These are phyloP conservation scores for Ceratopteris richardii DNA, from an alignment of 75 land plant genomes.

Conservation along the genomic window DNA sequence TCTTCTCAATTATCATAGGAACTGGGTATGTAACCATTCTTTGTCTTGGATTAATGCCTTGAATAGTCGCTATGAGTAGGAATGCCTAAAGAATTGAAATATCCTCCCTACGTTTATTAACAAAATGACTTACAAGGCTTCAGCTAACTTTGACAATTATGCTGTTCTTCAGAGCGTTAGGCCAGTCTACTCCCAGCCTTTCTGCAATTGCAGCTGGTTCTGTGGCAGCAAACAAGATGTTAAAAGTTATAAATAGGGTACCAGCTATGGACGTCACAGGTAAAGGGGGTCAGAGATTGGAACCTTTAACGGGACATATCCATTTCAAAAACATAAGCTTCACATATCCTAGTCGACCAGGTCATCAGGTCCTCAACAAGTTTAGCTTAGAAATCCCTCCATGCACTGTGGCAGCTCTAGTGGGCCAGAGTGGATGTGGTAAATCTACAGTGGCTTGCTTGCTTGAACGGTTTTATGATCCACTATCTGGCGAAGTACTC, in stretches of 20 bases:
- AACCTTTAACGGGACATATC: conserved; percentile 78
- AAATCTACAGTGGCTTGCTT: conserved; percentile 90
- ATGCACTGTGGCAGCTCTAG: conserved; percentile 93
- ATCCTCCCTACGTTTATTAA: no score
- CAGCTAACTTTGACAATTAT: no score
- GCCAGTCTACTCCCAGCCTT: no score
- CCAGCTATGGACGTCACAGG: conserved; percentile 88
- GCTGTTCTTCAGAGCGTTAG: no score
- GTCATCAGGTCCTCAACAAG: conserved; percentile 66
- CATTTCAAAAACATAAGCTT: conserved; percentile 86
- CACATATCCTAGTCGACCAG: conserved; percentile 86
- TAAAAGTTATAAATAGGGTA: no score
- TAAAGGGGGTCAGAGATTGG: conserved; percentile 65
- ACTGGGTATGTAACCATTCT: conserved; percentile 1
- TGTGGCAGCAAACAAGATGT: no score
- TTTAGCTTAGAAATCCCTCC: conserved; percentile 88
- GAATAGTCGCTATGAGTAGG: no score
- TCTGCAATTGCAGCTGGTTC: no score
- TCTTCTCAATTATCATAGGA: conserved; percentile 6
- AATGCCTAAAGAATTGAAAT: no score
- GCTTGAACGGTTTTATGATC: conserved; percentile 94
- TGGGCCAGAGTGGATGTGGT: conserved; percentile 94
- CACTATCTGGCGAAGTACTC: conserved; percentile 65
- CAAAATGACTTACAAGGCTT: no score
- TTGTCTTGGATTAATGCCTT: no score